These are phyloP conservation scores for Scedosporium apiospermum DNA, from an alignment of 2,329 filamentous ascomycete genomes.

Conservation along the genomic window DNA sequence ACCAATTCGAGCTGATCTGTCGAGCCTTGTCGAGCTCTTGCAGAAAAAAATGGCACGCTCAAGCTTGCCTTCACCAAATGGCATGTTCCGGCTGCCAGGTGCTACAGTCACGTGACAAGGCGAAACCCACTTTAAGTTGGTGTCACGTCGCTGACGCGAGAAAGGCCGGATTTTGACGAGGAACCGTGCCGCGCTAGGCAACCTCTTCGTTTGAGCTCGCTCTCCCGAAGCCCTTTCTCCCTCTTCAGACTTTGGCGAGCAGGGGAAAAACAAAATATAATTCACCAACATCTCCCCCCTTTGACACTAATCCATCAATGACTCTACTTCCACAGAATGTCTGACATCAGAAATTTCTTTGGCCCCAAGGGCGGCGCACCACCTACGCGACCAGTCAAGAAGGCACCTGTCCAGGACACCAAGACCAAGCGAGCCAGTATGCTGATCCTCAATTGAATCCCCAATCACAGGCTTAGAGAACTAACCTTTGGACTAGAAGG, in stretches of 20 bases:
- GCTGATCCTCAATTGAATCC: slow-evolving; percentile 12
- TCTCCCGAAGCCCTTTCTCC: too few relatives aligned
- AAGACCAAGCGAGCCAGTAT: slow-evolving; percentile 30
- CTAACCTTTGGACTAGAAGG: slow-evolving; percentile 27
- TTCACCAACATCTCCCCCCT: too few relatives aligned
- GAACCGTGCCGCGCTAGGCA: background rate
- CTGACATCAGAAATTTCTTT: slow-evolving; percentile 91
- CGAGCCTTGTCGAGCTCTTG: background rate
- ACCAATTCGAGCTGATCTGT: background rate
- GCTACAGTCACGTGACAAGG: slow-evolving; percentile 4
- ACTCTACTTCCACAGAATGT: slow-evolving; percentile 25
- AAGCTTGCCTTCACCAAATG: background rate
- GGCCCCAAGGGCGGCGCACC: slow-evolving; percentile 59
- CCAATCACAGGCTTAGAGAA: background rate
- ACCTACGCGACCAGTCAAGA: slow-evolving; percentile 36
- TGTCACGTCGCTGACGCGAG: background rate
- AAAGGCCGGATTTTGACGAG: background rate
- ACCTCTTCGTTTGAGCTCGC: background rate
- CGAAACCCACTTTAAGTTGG: background rate
- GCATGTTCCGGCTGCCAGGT: background rate
- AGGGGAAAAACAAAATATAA: too few relatives aligned
- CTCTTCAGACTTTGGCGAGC: too few relatives aligned
- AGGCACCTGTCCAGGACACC: slow-evolving; percentile 33
- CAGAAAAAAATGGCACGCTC: background rate
- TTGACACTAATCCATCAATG: too few relatives aligned